Evolutionary conservation across 345 rosid species (phyloP).

Genomic region (Turnera subulata): DNA sequence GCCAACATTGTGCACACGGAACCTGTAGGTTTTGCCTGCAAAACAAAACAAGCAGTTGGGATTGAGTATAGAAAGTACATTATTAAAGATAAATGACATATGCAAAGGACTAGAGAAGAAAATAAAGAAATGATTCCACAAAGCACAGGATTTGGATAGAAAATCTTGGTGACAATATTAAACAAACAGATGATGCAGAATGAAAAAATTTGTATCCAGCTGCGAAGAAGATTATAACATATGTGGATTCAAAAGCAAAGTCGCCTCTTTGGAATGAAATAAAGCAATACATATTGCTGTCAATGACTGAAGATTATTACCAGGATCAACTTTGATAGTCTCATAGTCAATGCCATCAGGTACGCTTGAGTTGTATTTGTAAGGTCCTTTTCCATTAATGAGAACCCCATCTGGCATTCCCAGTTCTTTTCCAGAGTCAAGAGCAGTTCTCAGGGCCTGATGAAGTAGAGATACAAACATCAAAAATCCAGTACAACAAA

Average conservation of each 20-base stretch:
- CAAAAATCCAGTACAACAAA: constrained; percentile 9
- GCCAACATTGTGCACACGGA: constrained; percentile 89
- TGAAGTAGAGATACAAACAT: constrained; percentile 4
- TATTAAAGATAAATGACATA: constrained; percentile 1
- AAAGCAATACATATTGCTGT: not conserved
- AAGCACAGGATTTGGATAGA: not conserved
- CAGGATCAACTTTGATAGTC: constrained; percentile 71
- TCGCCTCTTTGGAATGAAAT: not conserved
- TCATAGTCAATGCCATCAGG: constrained; percentile 74
- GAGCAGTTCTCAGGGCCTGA: constrained; percentile 63
- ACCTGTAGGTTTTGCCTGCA: constrained; percentile 84
- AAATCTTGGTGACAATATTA: no score
- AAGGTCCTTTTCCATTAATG: constrained; percentile 95
- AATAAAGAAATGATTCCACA: not conserved
- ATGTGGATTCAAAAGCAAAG: constrained; percentile 1
- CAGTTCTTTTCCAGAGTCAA: constrained; percentile 82
- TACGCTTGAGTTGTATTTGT: constrained; percentile 63
- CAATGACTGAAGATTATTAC: constrained; percentile 23
- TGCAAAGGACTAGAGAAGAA: not conserved
- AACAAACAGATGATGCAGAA: not conserved
- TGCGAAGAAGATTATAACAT: not conserved
- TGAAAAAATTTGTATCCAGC: not conserved
- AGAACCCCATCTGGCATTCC: constrained; percentile 98
- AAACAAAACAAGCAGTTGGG: no score
- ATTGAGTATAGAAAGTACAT: no score